Evolutionary conservation across 1,284 basidiomycete genomes (phyloP), one percentile per base, ranked within the genome.

Genomic region (Thelephora terrestris): DNA sequence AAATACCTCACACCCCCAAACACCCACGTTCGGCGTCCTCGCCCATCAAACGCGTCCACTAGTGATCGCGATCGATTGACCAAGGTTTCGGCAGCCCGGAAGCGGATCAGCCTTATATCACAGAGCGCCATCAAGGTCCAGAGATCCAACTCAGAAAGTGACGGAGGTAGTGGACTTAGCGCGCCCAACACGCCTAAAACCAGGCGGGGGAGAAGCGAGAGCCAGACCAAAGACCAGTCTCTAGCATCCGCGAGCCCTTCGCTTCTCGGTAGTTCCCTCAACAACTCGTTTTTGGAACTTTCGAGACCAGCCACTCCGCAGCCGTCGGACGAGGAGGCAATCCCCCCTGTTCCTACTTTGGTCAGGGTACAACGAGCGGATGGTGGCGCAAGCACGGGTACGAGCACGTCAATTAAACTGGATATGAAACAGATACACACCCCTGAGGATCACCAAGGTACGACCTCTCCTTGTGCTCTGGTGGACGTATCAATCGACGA

Each of bases 31-130:
- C 42, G 16, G 20, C 52, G 44, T 40, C 40, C 32, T 23, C 55
- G 16, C 39, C 43, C n/a, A 45, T 10, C 17, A 27, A 49, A 18
- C 43, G 21, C 18, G 47, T 45, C 27, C 47, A 44, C 21, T 43
- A 45, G 34, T 20, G 34, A 34, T 12, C 18, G 46, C 6, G 59
- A 59, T 43, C 53, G 58, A 14, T 48, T 56, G 32, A 60, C 67
- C 47, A 65, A 71, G 5, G 74, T 83, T 10, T 68, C 69, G 29
- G 77, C 81, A 3, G 81, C 81, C 7, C 72, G 74, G 50, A 76
- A 68, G 54, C 70, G 80, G 34, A 80, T 77, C 57, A 61, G 70
- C 47, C 73, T 79, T 17, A 66, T 74, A 9, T 80, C 78, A 32
- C 29, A 32, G 29, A 14, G 29, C 9, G 25, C 21, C 39, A 42